These are phyloP conservation scores for Clarireedia homoeocarpa DNA, from an alignment of 2,329 filamentous ascomycete genomes.

Conservation along the genomic window DNA sequence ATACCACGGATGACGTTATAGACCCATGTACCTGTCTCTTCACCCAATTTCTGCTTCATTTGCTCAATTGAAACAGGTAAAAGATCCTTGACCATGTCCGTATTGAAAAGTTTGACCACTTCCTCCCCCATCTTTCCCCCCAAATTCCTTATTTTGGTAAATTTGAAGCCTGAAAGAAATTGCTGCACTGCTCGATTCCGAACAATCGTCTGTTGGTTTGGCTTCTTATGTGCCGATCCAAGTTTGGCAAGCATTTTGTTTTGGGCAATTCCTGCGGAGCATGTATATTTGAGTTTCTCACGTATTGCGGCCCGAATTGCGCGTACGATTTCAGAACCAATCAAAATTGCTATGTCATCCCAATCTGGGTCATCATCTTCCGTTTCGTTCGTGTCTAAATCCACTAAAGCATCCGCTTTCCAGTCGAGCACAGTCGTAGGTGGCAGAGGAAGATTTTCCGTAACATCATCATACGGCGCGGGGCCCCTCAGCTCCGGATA, in stretches of 20 bases:
- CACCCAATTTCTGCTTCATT: conserved; percentile 68
- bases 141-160: conserved; percentile 91
- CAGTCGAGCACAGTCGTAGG: conserved; percentile 70
- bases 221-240: conserved; percentile 86
- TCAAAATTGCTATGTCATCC: conserved; percentile 84
- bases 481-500: conserved; percentile 65
- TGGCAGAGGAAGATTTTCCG: conserved; percentile 65
- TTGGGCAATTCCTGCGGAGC: conserved; percentile 77
- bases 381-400: conserved; percentile 62
- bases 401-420: conserved; percentile 74
- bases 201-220: conserved; percentile 89
- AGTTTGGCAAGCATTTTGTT: conserved; percentile 97
- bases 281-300: conserved; percentile 74
- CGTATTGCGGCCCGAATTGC: conserved; percentile 62
- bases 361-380: conserved; percentile 85
- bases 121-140: conserved; percentile 92
- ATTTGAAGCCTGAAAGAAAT: conserved; percentile 80
- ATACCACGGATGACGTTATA: conserved; percentile 79
- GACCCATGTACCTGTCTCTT: conserved; percentile 80
- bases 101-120: conserved; percentile 71
- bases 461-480: conserved; percentile 65
- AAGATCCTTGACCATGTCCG: conserved; percentile 70
- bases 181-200: conserved; percentile 72
- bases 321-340: conserved; percentile 84
- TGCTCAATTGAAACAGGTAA: conserved; percentile 65